A percentile compares a stretch with the other conserved stretches of the same genome.
These are phyloP conservation scores for Taiwanofungus camphoratus DNA, from an alignment of 1,284 basidiomycete genomes.

Conservation along the genomic window DNA sequence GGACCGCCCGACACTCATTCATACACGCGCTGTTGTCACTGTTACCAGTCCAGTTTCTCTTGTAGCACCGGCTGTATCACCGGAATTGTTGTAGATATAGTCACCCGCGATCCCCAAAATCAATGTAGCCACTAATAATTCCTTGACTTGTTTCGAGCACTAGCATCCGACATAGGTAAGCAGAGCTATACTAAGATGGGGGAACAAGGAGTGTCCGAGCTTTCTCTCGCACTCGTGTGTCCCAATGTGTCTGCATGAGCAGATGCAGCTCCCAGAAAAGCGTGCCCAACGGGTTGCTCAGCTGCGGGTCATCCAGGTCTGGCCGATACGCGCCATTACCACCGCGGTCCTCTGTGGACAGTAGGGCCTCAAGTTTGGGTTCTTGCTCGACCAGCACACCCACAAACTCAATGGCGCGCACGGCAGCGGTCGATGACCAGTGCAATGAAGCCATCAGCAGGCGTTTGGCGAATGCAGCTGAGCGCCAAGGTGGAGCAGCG, in stretches of 20 bases:
- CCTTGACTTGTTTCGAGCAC: background rate
- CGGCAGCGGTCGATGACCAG: constrained; percentile 65
- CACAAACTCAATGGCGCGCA: constrained; percentile 72
- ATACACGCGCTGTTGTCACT: no score
- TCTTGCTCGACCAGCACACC: constrained; percentile 70
- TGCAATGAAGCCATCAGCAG: constrained; percentile 75
- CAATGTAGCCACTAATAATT: constrained; percentile 19
- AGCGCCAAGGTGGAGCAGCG: constrained; percentile 68
- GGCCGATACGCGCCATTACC: constrained; percentile 74
- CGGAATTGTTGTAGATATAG: constrained; percentile 19
- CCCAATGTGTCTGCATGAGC: constrained; percentile 54
- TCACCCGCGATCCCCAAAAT: constrained; percentile 9
- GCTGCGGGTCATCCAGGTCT: constrained; percentile 82
- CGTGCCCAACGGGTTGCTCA: constrained; percentile 68
- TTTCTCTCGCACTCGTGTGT: constrained; percentile 49
- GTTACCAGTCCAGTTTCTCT: background rate
- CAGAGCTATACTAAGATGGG: constrained; percentile 11
- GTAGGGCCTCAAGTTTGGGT: constrained; percentile 73
- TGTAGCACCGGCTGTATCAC: constrained; percentile 2
- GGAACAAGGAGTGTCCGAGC: constrained; percentile 19
- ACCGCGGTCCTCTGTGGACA: constrained; percentile 83
- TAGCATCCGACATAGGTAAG: background rate
- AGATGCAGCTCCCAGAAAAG: constrained; percentile 66
- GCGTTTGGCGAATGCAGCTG: constrained; percentile 90
- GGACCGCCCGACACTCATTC: no score